Conservation (phyloP, 805 yeast genomes). For the Komagataella kurtzmanii region DNA sequence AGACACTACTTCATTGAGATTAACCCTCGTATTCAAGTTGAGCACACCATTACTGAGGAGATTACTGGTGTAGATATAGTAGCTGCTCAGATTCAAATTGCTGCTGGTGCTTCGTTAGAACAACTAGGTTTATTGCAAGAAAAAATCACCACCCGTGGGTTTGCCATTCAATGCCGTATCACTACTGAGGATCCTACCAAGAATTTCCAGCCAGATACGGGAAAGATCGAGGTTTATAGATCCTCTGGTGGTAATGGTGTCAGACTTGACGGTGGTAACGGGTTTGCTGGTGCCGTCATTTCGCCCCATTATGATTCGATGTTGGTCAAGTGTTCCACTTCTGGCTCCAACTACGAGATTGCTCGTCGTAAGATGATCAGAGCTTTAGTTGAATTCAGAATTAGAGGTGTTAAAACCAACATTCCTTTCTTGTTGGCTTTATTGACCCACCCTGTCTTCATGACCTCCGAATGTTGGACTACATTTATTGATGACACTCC, state of each 20-base stretch:
- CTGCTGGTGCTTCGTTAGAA: slow-evolving; percentile 91
- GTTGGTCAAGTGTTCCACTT: slow-evolving; percentile 94
- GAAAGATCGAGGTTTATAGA: slow-evolving; percentile 94
- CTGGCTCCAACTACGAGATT: slow-evolving; percentile 95
- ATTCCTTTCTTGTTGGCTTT: slow-evolving; percentile 91
- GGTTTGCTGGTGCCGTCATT: slow-evolving; percentile 92
- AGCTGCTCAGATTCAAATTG: slow-evolving; percentile 97
- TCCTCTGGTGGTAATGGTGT: slow-evolving; percentile 99
- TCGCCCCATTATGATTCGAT: slow-evolving; percentile 96
- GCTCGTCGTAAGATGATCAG: slow-evolving; percentile 97
- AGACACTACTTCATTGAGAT: slow-evolving; percentile 96
- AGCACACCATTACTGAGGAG: slow-evolving; percentile 97
- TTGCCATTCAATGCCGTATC: slow-evolving; percentile 98
- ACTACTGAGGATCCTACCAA: slow-evolving; percentile 96
- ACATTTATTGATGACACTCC: slow-evolving; percentile 98
- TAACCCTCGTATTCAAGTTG: slow-evolving; percentile 97
- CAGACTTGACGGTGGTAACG: slow-evolving; percentile 97
- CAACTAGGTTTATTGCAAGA: slow-evolving; percentile 91
- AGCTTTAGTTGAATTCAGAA: slow-evolving; percentile 92
- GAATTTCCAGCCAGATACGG: slow-evolving; percentile 97
- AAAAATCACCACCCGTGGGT: slow-evolving; percentile 90
- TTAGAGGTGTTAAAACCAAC: slow-evolving; percentile 97
- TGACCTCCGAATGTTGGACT: slow-evolving; percentile 88
- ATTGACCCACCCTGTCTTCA: slow-evolving; percentile 80
- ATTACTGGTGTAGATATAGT: slow-evolving; percentile 96